Evolutionary conservation across 176 grass and related monocot genomes (phyloP).

Genomic region (maize (Zea mays)): DNA sequence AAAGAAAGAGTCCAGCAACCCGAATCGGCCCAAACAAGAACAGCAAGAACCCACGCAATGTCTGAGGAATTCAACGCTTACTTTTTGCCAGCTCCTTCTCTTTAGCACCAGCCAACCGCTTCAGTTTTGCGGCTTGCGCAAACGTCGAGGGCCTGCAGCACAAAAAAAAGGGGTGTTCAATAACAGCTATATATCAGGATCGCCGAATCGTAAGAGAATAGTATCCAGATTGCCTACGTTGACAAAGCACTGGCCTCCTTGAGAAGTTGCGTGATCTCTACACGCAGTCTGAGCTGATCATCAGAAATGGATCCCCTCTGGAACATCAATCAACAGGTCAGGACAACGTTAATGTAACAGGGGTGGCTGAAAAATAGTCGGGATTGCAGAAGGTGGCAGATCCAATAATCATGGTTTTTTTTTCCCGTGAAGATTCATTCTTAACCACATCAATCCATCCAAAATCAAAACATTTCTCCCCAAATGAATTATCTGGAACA

Average conservation of each 20-base stretch:
- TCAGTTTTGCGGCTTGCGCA: slow-evolving; percentile 92
- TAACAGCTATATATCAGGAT: not conserved
- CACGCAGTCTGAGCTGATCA: slow-evolving; percentile 59
- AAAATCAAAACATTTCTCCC: not conserved
- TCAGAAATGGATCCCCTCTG: slow-evolving; percentile 59
- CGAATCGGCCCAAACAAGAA: not conserved
- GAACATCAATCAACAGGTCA: slow-evolving; percentile 30
- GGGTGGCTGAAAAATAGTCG: not conserved
- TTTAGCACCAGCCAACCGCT: slow-evolving; percentile 65
- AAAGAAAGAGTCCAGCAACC: not conserved
- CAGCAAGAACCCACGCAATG: not conserved
- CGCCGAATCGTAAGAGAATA: not conserved
- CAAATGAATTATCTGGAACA: not conserved
- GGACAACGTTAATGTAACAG: not conserved
- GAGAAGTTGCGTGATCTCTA: slow-evolving; percentile 71
- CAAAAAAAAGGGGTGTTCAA: not conserved
- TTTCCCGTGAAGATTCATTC: not conserved
- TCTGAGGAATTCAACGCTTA: slow-evolving; percentile 28
- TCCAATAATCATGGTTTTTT: not conserved
- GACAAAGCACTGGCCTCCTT: slow-evolving; percentile 76
- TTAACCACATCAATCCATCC: not conserved
- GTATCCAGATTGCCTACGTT: slow-evolving; percentile 45
- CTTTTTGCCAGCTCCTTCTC: slow-evolving; percentile 80
- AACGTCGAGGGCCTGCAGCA: slow-evolving; percentile 82
- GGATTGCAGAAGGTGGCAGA: not conserved